Evolutionary conservation across 2,329 filamentous ascomycete genomes (phyloP), one percentile per base, ranked within the genome.

Genomic region (Phialophora tarda): DNA sequence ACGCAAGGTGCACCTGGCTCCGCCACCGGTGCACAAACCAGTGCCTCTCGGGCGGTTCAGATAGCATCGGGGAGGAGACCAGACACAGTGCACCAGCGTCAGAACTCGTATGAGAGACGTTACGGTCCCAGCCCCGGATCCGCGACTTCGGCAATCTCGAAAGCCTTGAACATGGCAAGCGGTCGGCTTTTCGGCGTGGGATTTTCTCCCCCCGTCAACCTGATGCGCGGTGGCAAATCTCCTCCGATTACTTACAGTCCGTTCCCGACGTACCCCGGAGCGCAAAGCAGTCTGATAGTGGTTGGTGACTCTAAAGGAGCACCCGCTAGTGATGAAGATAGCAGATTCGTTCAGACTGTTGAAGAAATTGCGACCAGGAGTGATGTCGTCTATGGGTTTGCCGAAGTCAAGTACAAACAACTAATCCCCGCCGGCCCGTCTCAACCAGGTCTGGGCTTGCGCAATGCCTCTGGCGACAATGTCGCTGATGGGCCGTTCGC

Each of bases 341-440:
- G 85, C 17, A 87, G 86, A 70, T 88, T 91, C 48, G 88, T 94
- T 2, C 90, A 93, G 74, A 85, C 87, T 53, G 93, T 98, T 64
- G 94, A 99, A 77, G 93, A 98, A 73, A 90, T 92, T 70, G 95
- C 95, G 1, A 95, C 93, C 34, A 86, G 93, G 47, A 97, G 93
- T 75, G 93, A 99, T 77, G 95, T 97, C 54, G 93, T 99, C 2
- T 99, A 93, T 77, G 93, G 94, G 2, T 98, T 99, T 78, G 95
- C 95, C 5, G 94, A 99, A 79, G 94, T 99, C 75, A 99, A 99
- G 79, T 97, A 96, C 79, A 95, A 96, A 78, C 95, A 99, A 78
- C 85, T 99, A n/a, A 87, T 97, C 58, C 95, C 95, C 2, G 82
- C 95, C 53, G 88, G 92, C 1, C 95, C 94, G 1, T 94, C 91